Percentiles rank a stretch among this genome's conserved stretches.
Conservation (phyloP, 2,329 filamentous ascomycete species). For the Endoconidiophora laricicola region DNA sequence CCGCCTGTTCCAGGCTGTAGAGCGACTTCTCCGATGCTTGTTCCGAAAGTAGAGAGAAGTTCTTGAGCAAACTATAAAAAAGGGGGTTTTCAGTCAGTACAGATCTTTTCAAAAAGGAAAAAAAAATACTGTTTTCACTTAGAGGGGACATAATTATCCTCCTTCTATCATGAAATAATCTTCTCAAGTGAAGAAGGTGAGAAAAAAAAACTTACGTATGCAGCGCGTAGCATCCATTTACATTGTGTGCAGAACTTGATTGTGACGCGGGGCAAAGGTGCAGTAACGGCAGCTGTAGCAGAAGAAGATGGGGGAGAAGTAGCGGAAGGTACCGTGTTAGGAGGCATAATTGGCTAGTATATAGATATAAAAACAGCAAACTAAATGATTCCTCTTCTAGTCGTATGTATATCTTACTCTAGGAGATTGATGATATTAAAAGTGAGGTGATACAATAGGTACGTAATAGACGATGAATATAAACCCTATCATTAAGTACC, state of each 20-base stretch:
- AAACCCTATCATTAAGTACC: too few relatives aligned
- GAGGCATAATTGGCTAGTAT: background rate
- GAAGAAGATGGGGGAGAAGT: background rate
- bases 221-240: constrained; percentile 76
- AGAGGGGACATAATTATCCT: too few relatives aligned
- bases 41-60: constrained; percentile 81
- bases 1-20: constrained; percentile 76
- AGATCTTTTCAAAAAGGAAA: too few relatives aligned
- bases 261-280: constrained; percentile 47
- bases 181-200: background rate
- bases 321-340: background rate
- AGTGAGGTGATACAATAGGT: too few relatives aligned
- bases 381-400: too few relatives aligned
- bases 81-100: too few relatives aligned
- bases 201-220: constrained; percentile 45
- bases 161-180: too few relatives aligned
- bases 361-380: too few relatives aligned
- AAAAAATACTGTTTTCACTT: too few relatives aligned
- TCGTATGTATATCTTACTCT: too few relatives aligned
- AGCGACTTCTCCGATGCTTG: constrained; percentile 69
- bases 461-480: too few relatives aligned
- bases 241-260: constrained; percentile 91
- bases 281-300: background rate
- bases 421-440: too few relatives aligned
- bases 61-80: constrained; percentile 68